Percentiles rank a stretch among this genome's conserved stretches.
phyloP scores from a whole-genome alignment of 139 green algal species.

The Dunaliella primolecta region DNA sequence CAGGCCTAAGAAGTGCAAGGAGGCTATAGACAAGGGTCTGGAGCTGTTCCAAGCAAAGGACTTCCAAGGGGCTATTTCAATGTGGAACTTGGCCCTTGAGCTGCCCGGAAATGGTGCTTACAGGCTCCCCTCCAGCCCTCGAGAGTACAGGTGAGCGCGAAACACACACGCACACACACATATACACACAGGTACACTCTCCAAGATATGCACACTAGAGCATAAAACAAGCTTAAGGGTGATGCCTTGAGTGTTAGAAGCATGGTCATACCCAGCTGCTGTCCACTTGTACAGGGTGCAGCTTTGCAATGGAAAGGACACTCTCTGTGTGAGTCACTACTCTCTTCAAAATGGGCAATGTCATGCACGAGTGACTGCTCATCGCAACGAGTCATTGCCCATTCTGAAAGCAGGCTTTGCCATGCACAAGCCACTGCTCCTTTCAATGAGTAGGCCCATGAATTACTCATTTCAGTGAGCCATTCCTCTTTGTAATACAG shows the following conservation, averaged over 20 bases:
- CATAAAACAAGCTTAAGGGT: too few relatives aligned
- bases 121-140: constrained; percentile 30
- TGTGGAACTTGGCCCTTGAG: constrained; percentile 67
- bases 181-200: background rate
- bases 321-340: too few relatives aligned
- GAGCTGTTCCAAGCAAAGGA: constrained; percentile 39
- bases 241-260: background rate
- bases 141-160: constrained; percentile 54
- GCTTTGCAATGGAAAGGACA: too few relatives aligned
- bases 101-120: constrained; percentile 60
- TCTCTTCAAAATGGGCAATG: too few relatives aligned
- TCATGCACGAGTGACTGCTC: too few relatives aligned
- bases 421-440: too few relatives aligned
- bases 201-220: background rate
- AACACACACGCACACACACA: background rate
- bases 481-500: too few relatives aligned
- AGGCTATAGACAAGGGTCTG: constrained; percentile 63
- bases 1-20: constrained; percentile 52
- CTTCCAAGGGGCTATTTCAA: constrained; percentile 45
- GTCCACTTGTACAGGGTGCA: too few relatives aligned
- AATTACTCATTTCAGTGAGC: too few relatives aligned
- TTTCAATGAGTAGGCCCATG: too few relatives aligned
- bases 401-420: too few relatives aligned
- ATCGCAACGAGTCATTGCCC: too few relatives aligned
- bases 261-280: background rate